Percentiles rank a stretch among this genome's conserved stretches.
These are phyloP conservation scores for Ceratocystis smalleyi DNA, from an alignment of 2,329 filamentous ascomycete genomes.

Conservation along the genomic window DNA sequence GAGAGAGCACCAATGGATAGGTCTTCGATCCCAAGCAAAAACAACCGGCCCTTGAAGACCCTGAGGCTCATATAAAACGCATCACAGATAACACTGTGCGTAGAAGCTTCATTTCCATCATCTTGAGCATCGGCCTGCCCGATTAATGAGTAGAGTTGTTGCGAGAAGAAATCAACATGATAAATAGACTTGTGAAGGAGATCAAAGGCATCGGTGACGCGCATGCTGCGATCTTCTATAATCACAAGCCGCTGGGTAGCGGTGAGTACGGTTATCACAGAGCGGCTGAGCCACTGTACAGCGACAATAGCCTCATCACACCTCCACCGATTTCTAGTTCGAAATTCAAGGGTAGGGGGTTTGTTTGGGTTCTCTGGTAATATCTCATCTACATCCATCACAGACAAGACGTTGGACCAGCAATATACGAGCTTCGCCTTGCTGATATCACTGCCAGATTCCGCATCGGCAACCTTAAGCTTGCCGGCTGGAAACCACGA, in stretches of 20 bases:
- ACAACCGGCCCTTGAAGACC: conserved; percentile 83
- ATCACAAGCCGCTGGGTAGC: conserved; percentile 89
- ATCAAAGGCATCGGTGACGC: conserved; percentile 89
- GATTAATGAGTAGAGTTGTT: conserved; percentile 67
- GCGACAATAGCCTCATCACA: conserved; percentile 91
- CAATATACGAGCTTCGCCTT: conserved; percentile 88
- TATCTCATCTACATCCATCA: conserved; percentile 72
- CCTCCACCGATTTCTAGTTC: conserved; percentile 73
- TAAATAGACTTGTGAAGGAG: conserved; percentile 84
- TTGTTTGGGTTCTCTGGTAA: conserved; percentile 56
- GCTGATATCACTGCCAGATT: conserved; percentile 52
- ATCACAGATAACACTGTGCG: conserved; percentile 93
- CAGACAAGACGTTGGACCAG: conserved; percentile 95
- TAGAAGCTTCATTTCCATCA: conserved; percentile 64
- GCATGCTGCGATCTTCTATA: conserved; percentile 74
- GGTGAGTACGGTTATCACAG: conserved; percentile 78
- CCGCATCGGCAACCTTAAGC: conserved; percentile 58
- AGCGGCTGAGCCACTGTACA: conserved; percentile 90
- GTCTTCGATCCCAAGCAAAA: conserved; percentile 86
- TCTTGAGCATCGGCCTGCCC: conserved; percentile 52
- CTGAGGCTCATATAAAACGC: conserved; percentile 97
- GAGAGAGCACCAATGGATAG: conserved; percentile 80
- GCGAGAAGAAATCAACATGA: conserved; percentile 78
- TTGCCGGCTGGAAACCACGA: conserved; percentile 97
- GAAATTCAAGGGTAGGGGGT: conserved; percentile 63